Percentiles rank a stretch among this genome's conserved stretches.
Evolutionary conservation across 768 basidiomycete species (phyloP).

Genomic region (Ramaria sp.): DNA sequence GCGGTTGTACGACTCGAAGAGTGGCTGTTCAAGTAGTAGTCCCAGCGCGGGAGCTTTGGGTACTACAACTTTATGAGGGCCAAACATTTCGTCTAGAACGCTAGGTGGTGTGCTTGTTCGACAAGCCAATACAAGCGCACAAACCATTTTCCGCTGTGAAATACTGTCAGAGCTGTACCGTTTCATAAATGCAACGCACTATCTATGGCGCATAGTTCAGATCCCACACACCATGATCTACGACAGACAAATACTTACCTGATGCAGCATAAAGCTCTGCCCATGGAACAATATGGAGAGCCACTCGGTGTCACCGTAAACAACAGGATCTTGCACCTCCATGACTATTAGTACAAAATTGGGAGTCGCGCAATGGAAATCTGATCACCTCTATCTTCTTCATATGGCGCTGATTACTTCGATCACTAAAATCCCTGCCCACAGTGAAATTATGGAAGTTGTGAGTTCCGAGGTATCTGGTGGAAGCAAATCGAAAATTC

Average conservation of each 20-base stretch:
- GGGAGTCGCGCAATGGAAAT: background rate
- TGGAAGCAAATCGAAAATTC: conserved; percentile 42
- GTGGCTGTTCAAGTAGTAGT: conserved; percentile 78
- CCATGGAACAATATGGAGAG: conserved; percentile 89
- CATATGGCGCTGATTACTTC: conserved; percentile 79
- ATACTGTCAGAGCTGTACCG: background rate
- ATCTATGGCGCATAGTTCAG: too few relatives aligned
- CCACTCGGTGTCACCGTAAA: conserved; percentile 91
- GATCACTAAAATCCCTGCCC: conserved; percentile 73
- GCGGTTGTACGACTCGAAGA: conserved; percentile 70
- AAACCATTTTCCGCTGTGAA: conserved; percentile 92
- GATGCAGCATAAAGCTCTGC: conserved; percentile 98
- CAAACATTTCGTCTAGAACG: conserved; percentile 78
- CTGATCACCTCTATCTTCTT: conserved; percentile 63
- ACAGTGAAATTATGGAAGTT: conserved; percentile 99
- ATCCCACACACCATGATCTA: background rate
- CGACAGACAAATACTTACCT: conserved; percentile 40
- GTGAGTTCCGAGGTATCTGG: conserved; percentile 76
- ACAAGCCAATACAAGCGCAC: conserved; percentile 65
- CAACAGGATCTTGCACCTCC: conserved; percentile 75
- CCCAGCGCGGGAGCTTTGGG: conserved; percentile 97
- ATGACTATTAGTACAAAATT: background rate
- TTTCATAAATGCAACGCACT: background rate
- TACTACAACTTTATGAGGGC: conserved; percentile 64
- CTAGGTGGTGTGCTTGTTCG: conserved; percentile 66